phyloP scores from a whole-genome alignment of 345 rosid species.

The Laguncularia racemosa region DNA sequence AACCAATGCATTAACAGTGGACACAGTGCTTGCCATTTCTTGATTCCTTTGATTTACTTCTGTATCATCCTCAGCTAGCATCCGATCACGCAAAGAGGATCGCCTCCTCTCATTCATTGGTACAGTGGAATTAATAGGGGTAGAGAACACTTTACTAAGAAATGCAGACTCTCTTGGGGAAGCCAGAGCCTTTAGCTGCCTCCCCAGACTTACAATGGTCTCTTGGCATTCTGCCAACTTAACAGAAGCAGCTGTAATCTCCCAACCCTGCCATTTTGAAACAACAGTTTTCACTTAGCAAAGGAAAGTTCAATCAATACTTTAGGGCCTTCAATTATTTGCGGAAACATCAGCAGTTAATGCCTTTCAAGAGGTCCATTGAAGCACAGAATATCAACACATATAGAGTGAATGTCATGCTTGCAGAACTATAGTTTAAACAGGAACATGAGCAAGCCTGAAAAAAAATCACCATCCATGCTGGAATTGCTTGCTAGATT shows the following conservation, averaged over 20 bases:
- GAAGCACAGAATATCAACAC: not conserved
- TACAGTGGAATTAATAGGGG: conserved; percentile 11
- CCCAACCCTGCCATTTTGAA: conserved; percentile 46
- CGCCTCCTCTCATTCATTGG: conserved; percentile 24
- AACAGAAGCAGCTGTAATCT: conserved; percentile 58
- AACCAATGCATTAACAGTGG: too few species aligned
- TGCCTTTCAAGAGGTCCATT: not conserved
- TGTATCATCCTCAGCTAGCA: conserved; percentile 50
- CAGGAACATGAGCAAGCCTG: too few species aligned
- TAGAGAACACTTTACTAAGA: conserved; percentile 32
- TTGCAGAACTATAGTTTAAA: too few species aligned
- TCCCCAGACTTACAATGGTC: conserved; percentile 64
- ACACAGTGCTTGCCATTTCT: too few species aligned
- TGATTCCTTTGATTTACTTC: conserved; percentile 1
- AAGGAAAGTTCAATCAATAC: conserved; percentile 4
- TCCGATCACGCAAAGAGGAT: conserved; percentile 52
- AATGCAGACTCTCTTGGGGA: conserved; percentile 39
- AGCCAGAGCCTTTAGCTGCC: conserved; percentile 67
- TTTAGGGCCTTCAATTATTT: not conserved
- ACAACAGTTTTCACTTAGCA: too few species aligned
- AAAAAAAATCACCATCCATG: too few species aligned
- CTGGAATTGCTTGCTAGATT: too few species aligned
- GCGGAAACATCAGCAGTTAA: not conserved
- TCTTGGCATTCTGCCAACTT: conserved; percentile 91
- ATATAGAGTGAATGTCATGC: too few species aligned